A percentile compares a stretch with the other conserved stretches of the same genome.
Evolutionary conservation across 1,139 yeast species (phyloP).

Genomic region (Wickerhamomyces sp.): DNA sequence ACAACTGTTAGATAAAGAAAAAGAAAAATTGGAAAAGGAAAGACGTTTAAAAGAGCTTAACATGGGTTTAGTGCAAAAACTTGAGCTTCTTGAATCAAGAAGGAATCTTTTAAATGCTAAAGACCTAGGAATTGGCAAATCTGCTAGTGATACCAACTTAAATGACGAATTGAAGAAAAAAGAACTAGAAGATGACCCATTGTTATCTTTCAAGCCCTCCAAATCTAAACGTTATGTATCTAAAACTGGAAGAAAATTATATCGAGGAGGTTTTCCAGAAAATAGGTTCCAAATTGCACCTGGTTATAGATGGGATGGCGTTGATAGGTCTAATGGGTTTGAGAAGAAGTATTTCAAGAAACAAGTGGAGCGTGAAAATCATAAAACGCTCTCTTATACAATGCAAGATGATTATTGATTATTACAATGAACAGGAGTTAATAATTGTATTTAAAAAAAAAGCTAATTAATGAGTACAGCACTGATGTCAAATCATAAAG

Average conservation of each 20-base stretch:
- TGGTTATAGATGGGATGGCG: constrained; percentile 91
- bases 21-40: constrained; percentile 28
- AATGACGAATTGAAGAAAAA: constrained; percentile 33
- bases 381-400: constrained; percentile 32
- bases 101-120: constrained; percentile 29
- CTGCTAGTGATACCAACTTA: constrained; percentile 36
- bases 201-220: constrained; percentile 39
- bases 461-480: too few species aligned
- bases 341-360: constrained; percentile 61
- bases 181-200: constrained; percentile 66
- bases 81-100: constrained; percentile 24
- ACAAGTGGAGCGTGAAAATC: constrained; percentile 42
- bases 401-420: constrained; percentile 32
- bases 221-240: constrained; percentile 15
- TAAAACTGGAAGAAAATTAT: constrained; percentile 38
- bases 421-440: too few species aligned
- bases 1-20: constrained; percentile 25
- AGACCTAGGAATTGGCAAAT: constrained; percentile 29
- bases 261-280: constrained; percentile 48
- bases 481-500: too few species aligned
- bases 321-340: constrained; percentile 88
- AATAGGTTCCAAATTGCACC: constrained; percentile 77
- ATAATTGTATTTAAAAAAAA: too few species aligned
- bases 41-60: constrained; percentile 33
- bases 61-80: constrained; percentile 42